A percentile compares a stretch with the other conserved stretches of the same genome.
phyloP scores from a whole-genome alignment of 345 rosid genomes.

The Citrus australasica region DNA sequence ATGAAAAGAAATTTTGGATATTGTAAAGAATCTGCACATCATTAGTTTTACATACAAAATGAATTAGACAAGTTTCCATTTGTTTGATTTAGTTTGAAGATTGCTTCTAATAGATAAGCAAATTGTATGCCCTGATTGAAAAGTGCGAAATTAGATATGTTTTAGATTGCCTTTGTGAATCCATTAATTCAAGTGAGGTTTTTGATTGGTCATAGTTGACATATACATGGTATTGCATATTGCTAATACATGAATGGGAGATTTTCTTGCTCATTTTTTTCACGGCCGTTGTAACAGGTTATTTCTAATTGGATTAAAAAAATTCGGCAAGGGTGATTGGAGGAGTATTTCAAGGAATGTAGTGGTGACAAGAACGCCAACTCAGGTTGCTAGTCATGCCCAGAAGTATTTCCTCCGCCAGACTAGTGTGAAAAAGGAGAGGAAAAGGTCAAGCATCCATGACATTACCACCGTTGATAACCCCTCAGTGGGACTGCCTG shows the following conservation, averaged over 20 bases:
- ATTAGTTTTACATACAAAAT: too few relatives aligned
- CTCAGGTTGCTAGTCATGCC: slow-evolving; percentile 93
- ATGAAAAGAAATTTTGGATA: too few relatives aligned
- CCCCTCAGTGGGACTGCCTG: slow-evolving; percentile 12
- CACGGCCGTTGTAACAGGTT: slow-evolving; percentile 32
- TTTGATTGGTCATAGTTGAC: neutral
- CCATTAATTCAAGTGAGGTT: neutral
- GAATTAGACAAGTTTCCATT: too few relatives aligned
- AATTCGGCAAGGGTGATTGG: slow-evolving; percentile 84
- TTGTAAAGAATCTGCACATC: too few relatives aligned
- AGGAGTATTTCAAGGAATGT: slow-evolving; percentile 84
- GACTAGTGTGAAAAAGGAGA: slow-evolving; percentile 58
- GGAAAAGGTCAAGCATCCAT: slow-evolving; percentile 82
- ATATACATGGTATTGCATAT: too few relatives aligned
- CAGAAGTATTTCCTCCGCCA: slow-evolving; percentile 85
- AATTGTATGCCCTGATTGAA: too few relatives aligned
- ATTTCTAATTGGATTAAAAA: slow-evolving; percentile 60
- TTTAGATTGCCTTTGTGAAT: neutral
- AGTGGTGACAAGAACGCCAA: slow-evolving; percentile 80
- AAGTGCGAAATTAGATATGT: too few relatives aligned
- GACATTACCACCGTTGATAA: slow-evolving; percentile 58
- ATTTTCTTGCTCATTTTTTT: too few relatives aligned
- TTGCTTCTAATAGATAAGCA: too few relatives aligned
- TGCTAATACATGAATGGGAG: too few relatives aligned
- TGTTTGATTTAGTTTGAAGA: neutral